Percentiles rank a stretch among this genome's conserved stretches.
Conservation (phyloP, 2,329 filamentous ascomycete species). For the Endoconidiophora polonica region DNA sequence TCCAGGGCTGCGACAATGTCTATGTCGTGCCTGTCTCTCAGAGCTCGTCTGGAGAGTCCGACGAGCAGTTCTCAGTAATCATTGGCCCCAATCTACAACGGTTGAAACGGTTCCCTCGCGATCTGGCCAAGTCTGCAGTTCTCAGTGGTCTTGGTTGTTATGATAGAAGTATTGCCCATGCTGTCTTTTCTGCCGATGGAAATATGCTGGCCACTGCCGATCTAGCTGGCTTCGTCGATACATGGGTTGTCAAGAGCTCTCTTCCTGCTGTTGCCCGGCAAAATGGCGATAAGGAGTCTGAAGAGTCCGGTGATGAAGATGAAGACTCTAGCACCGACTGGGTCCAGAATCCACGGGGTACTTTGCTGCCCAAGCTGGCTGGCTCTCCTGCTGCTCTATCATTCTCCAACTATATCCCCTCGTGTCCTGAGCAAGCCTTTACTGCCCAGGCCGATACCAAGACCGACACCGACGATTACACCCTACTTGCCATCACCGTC, state of each 20-base stretch:
- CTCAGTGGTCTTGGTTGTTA: constrained; percentile 60
- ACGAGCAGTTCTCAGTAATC: constrained; percentile 13
- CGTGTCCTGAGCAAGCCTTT: constrained; percentile 15
- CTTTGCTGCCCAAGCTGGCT: constrained; percentile 51
- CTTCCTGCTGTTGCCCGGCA: constrained; percentile 18
- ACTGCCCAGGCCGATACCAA: constrained; percentile 15
- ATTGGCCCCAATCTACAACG: constrained; percentile 26
- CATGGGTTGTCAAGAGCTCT: constrained; percentile 52
- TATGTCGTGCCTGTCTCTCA: constrained; percentile 31
- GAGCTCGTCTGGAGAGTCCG: not conserved
- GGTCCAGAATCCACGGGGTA: constrained; percentile 54
- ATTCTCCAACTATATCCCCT: constrained; percentile 39
- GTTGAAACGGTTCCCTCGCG: constrained; percentile 35
- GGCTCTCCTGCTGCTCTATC: constrained; percentile 49
- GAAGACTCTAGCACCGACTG: constrained; percentile 37
- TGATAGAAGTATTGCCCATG: constrained; percentile 55
- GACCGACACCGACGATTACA: constrained; percentile 28
- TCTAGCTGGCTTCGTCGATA: constrained; percentile 71
- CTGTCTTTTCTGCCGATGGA: constrained; percentile 67
- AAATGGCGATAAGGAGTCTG: constrained; percentile 19
- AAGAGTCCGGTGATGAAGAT: constrained; percentile 22
- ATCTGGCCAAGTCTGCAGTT: constrained; percentile 35
- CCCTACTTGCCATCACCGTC: constrained; percentile 35
- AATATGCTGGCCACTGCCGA: constrained; percentile 65
- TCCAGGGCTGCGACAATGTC: constrained; percentile 44